Percentiles rank a stretch among this genome's conserved stretches.
phyloP scores from a whole-genome alignment of 2,329 filamentous ascomycete genomes.

The Pezicula carpinea region DNA sequence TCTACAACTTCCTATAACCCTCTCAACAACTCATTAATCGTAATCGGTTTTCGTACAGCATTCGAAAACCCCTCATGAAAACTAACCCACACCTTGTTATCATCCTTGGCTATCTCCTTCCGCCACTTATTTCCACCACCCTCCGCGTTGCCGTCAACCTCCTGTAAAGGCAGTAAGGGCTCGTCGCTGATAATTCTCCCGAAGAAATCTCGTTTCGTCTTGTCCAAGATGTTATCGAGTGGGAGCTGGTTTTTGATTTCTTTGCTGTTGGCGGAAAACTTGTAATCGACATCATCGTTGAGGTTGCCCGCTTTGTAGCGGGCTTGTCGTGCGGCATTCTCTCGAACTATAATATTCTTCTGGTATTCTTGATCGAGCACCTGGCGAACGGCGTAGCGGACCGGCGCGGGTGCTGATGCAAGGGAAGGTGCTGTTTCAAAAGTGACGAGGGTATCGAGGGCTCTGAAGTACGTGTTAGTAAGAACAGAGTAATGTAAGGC shows the following conservation, averaged over 20 bases:
- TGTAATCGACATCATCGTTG: conserved; percentile 27
- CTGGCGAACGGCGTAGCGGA: conserved; percentile 88
- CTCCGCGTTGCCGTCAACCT: conserved; percentile 43
- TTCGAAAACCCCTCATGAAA: conserved; percentile 91
- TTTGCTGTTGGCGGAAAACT: conserved; percentile 14
- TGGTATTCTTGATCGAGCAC: conserved; percentile 88
- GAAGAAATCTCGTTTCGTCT: conserved; percentile 77
- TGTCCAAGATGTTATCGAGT: conserved; percentile 20
- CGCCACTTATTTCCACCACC: conserved; percentile 35
- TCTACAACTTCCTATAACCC: conserved; percentile 42
- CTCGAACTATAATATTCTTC: conserved; percentile 64
- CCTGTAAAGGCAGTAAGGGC: conserved; percentile 30
- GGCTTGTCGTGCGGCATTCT: conserved; percentile 61
- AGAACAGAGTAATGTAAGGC: not conserved
- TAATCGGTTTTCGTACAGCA: conserved; percentile 84
- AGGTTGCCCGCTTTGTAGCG: conserved; percentile 52
- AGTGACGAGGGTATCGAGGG: conserved; percentile 71
- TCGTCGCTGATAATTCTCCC: conserved; percentile 61
- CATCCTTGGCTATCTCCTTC: conserved; percentile 34
- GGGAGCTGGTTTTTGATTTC: conserved; percentile 20
- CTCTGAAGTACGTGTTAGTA: conserved; percentile 29
- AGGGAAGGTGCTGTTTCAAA: conserved; percentile 64
- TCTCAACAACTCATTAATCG: conserved; percentile 71
- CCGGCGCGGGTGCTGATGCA: conserved; percentile 57
- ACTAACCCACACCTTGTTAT: conserved; percentile 74